phyloP scores from a whole-genome alignment of 768 basidiomycete species.

The Hirschioporus abietinus region DNA sequence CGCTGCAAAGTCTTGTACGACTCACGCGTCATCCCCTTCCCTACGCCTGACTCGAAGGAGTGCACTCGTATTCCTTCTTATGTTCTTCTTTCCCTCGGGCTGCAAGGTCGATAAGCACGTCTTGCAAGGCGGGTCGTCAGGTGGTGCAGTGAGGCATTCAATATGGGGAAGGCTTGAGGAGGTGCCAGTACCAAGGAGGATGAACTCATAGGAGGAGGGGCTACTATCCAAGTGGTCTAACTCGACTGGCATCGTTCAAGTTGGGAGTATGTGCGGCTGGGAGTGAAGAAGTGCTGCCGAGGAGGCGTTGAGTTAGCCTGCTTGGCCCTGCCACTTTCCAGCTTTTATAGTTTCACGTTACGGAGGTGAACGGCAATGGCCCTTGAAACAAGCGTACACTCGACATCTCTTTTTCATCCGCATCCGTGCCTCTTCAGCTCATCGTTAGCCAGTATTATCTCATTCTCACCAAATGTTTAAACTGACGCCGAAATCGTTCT shows the following conservation, averaged over 20 bases:
- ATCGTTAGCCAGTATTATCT: background rate
- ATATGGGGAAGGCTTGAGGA: conserved; percentile 64
- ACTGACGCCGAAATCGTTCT: background rate
- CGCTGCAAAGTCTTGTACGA: conserved; percentile 9
- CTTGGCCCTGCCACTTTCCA: background rate
- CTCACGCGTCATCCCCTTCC: conserved; percentile 46
- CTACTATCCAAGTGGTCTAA: background rate
- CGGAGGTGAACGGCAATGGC: background rate
- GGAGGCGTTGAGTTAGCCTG: background rate
- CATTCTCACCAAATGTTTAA: background rate
- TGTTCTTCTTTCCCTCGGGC: conserved; percentile 76
- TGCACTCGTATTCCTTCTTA: conserved; percentile 77
- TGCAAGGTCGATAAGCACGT: conserved; percentile 65
- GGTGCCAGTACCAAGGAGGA: conserved; percentile 82
- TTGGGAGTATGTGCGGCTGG: background rate
- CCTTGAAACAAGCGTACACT: background rate
- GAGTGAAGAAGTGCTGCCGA: background rate
- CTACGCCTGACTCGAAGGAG: conserved; percentile 45
- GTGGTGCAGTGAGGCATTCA: conserved; percentile 67
- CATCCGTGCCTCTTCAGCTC: background rate
- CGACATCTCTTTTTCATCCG: background rate
- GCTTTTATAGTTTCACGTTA: background rate
- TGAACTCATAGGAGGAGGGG: conserved; percentile 46
- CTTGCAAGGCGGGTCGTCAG: conserved; percentile 44
- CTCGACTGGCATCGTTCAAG: background rate